Evolutionary conservation across 2,329 filamentous ascomycete genomes (phyloP).

Genomic region (Emmonsiellopsis sp.): DNA sequence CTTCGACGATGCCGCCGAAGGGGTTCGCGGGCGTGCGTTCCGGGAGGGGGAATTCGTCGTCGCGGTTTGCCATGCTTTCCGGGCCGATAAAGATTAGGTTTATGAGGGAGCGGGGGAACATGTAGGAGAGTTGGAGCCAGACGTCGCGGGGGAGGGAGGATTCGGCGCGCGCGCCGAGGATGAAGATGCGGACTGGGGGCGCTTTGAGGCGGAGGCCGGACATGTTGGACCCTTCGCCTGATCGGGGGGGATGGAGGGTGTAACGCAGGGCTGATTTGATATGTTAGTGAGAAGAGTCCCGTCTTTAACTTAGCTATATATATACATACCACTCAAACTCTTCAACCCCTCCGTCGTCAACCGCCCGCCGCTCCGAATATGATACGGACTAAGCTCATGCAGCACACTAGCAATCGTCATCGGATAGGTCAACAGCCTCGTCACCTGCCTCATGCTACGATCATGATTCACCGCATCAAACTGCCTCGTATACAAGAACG

Average conservation of each 20-base stretch:
- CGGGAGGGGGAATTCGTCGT: conserved; percentile 85
- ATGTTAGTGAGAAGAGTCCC: conserved; percentile 11
- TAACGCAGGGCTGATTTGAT: conserved; percentile 68
- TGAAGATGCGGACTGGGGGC: conserved; percentile 83
- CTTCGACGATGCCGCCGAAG: conserved; percentile 89
- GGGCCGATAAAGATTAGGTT: conserved; percentile 93
- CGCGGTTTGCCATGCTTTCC: conserved; percentile 89
- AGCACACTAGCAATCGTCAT: conserved; percentile 83
- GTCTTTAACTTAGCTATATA: not conserved
- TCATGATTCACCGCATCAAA: conserved; percentile 88
- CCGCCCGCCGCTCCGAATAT: conserved; percentile 62
- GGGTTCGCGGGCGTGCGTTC: conserved; percentile 77
- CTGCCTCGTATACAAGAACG: conserved; percentile 83
- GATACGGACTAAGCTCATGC: conserved; percentile 91
- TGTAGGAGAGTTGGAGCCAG: conserved; percentile 87
- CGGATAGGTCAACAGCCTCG: conserved; percentile 86
- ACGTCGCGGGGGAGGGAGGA: conserved; percentile 88
- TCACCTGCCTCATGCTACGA: conserved; percentile 84
- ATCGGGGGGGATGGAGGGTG: conserved; percentile 77
- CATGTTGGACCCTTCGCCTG: conserved; percentile 64
- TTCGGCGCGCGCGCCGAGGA: conserved; percentile 92
- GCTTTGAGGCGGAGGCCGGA: conserved; percentile 74
- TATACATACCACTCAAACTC: conserved; percentile 72
- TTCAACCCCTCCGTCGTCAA: conserved; percentile 84
- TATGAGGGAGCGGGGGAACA: conserved; percentile 87